These are phyloP conservation scores for Blastobotrys muscicola DNA, from an alignment of 805 yeast species.

Conservation along the genomic window DNA sequence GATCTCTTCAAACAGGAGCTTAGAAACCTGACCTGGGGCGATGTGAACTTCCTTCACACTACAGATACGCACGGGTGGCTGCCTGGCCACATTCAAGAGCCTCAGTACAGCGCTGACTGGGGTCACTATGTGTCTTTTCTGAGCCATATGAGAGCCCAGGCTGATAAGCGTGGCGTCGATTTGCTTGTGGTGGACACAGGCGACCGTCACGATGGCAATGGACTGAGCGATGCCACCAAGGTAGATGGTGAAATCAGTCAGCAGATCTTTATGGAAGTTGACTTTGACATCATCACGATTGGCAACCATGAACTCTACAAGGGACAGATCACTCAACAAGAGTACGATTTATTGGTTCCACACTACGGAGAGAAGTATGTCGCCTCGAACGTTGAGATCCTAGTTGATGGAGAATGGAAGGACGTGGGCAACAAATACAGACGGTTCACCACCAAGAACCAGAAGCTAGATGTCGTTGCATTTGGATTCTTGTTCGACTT, in stretches of 20 bases:
- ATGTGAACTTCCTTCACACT: conserved; percentile 79
- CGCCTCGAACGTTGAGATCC: conserved; percentile 31
- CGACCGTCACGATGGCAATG: conserved; percentile 92
- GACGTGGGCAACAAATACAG: conserved; percentile 62
- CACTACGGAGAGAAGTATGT: conserved; percentile 54
- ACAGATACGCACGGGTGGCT: conserved; percentile 98
- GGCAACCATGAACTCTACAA: conserved; percentile 89
- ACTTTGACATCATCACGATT: conserved; percentile 70
- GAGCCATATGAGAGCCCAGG: conserved; percentile 37
- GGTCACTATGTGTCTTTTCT: conserved; percentile 78
- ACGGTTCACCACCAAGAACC: conserved; percentile 54
- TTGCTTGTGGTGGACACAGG: conserved; percentile 77
- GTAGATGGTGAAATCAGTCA: conserved; percentile 64
- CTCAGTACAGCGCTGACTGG: conserved; percentile 77
- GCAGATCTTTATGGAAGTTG: conserved; percentile 48
- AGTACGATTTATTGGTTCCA: conserved; percentile 50
- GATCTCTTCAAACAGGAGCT: too few species aligned
- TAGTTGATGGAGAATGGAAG: conserved; percentile 33
- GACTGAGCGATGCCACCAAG: conserved; percentile 66
- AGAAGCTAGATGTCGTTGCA: conserved; percentile 45
- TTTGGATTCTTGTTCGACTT: conserved; percentile 79
- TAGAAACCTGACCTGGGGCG: conserved; percentile 57
- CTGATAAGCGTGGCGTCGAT: conserved; percentile 45
- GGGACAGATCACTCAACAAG: conserved; percentile 53
- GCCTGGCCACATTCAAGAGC: conserved; percentile 77